phyloP scores from a whole-genome alignment of 805 yeast genomes.

The Middelhovenomyces tepae region DNA sequence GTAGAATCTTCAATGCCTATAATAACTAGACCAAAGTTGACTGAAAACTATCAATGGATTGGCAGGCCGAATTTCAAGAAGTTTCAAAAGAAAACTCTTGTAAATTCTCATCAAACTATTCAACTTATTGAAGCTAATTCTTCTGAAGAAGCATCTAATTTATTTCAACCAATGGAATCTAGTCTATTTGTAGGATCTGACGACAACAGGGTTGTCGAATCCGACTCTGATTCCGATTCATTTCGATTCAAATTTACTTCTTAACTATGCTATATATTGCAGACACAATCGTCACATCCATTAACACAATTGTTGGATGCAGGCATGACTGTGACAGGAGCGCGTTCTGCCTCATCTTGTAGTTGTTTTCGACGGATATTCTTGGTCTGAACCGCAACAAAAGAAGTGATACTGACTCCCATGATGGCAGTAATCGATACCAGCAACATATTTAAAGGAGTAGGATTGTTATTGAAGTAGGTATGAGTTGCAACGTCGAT shows the following conservation, averaged over 20 bases:
- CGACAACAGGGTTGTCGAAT: too few relatives aligned
- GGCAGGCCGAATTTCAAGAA: constrained; percentile 16
- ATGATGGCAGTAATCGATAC: constrained; percentile 34
- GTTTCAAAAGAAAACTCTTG: constrained; percentile 7
- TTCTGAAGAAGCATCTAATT: too few relatives aligned
- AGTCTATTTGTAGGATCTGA: too few relatives aligned
- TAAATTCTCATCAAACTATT: not conserved
- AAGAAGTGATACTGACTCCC: constrained; percentile 23
- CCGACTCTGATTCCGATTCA: too few relatives aligned
- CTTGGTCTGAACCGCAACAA: constrained; percentile 30
- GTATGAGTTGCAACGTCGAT: constrained; percentile 67
- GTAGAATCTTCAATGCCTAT: constrained; percentile 12
- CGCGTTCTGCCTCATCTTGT: constrained; percentile 57
- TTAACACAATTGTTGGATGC: too few relatives aligned
- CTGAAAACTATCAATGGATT: constrained; percentile 3
- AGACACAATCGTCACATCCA: too few relatives aligned
- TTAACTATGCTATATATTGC: too few relatives aligned
- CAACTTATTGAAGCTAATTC: too few relatives aligned
- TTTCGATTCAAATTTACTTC: too few relatives aligned
- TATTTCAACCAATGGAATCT: too few relatives aligned
- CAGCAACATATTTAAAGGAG: constrained; percentile 59
- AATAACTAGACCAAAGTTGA: not conserved
- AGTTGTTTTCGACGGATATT: constrained; percentile 41
- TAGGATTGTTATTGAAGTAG: constrained; percentile 63
- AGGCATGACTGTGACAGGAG: constrained; percentile 34